phyloP scores from a whole-genome alignment of 2,329 filamentous ascomycete genomes.

The Rhinocladiella similis region DNA sequence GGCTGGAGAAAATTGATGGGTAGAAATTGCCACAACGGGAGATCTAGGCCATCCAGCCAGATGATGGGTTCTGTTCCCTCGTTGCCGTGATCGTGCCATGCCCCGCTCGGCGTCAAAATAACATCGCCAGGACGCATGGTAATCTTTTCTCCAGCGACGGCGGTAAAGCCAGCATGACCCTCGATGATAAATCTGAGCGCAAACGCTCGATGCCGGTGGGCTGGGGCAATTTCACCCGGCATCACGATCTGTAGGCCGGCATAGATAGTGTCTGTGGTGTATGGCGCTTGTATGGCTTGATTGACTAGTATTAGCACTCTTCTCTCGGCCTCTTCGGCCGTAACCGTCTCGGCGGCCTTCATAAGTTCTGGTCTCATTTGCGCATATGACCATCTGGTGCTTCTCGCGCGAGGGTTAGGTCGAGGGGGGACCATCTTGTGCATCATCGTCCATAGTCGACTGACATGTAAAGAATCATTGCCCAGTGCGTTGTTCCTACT shows the following conservation, averaged over 20 bases:
- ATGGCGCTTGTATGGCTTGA: conserved; percentile 42
- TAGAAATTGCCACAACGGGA: conserved; percentile 53
- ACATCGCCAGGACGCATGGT: conserved; percentile 55
- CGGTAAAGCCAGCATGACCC: conserved; percentile 57
- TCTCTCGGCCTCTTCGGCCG: background rate
- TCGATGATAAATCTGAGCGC: conserved; percentile 61
- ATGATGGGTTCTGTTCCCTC: conserved; percentile 56
- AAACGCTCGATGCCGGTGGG: conserved; percentile 58
- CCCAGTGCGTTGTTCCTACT: too few species aligned
- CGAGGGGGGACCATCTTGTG: background rate
- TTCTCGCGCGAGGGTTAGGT: background rate
- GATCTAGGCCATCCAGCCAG: conserved; percentile 59
- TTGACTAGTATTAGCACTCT: conserved; percentile 4
- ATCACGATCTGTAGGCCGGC: conserved; percentile 59
- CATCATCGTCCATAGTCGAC: background rate
- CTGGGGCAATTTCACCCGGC: conserved; percentile 56
- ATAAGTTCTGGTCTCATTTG: background rate
- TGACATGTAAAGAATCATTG: too few species aligned
- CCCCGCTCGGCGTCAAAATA: conserved; percentile 59
- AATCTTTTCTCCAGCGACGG: conserved; percentile 56
- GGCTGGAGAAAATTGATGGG: conserved; percentile 57
- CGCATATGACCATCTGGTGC: background rate
- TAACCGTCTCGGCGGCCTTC: background rate
- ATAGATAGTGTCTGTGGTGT: conserved; percentile 60
- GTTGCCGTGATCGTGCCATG: conserved; percentile 63